phyloP scores from a whole-genome alignment of 257 asterid species.

The Coffea eugenioides region DNA sequence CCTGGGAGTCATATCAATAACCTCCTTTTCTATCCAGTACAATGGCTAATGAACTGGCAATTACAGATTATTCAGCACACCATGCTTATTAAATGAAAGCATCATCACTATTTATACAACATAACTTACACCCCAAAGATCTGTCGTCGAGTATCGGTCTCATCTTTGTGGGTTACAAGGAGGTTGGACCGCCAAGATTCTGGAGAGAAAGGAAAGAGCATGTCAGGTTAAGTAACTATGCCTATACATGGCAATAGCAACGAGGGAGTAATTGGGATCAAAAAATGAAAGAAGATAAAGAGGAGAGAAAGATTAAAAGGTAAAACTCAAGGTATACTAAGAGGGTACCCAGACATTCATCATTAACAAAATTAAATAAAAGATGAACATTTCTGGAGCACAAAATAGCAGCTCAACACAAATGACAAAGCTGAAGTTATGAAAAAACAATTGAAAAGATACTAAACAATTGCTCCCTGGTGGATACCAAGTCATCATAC shows the following conservation, averaged over 20 bases:
- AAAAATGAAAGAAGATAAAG: constrained; percentile 13
- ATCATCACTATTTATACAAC: not conserved
- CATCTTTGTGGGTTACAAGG: not conserved
- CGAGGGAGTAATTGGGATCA: not conserved
- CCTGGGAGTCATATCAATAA: not conserved
- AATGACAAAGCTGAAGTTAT: not conserved
- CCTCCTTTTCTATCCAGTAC: not conserved
- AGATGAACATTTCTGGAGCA: not conserved
- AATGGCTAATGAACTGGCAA: not conserved
- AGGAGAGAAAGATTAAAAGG: not conserved
- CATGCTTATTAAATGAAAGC: not conserved
- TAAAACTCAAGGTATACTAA: not conserved
- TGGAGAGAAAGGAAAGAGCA: not conserved
- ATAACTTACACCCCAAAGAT: not conserved
- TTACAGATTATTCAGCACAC: not conserved
- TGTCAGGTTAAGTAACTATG: not conserved
- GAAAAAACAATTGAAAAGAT: not conserved
- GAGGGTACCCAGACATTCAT: not conserved
- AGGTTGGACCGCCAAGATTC: constrained; percentile 6
- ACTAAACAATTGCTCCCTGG: not conserved
- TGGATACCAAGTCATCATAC: not conserved
- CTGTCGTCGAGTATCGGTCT: not conserved
- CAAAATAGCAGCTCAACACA: not conserved
- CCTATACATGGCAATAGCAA: not conserved
- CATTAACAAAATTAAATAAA: not conserved